Conservation (phyloP, 352 stramenopile genomes). For the Globisporangium emineosum region DNA sequence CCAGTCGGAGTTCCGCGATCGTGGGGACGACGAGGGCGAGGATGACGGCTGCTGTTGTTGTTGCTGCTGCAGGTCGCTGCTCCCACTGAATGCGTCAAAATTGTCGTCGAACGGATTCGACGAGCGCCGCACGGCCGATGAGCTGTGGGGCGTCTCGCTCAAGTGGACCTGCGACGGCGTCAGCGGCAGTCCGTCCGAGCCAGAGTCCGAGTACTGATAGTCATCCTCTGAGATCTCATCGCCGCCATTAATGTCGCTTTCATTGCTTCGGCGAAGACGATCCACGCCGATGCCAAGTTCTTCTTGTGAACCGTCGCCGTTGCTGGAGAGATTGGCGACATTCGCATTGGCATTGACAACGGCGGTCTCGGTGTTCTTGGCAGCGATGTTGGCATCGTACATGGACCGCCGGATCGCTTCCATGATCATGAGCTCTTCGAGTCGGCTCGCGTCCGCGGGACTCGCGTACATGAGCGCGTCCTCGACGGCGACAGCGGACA, state of each 20-base stretch:
- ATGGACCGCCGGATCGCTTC: conserved; percentile 82
- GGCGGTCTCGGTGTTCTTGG: conserved; percentile 21
- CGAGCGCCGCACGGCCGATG: conserved; percentile 1
- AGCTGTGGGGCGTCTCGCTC: neutral
- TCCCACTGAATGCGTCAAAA: conserved; percentile 1
- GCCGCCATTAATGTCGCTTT: neutral
- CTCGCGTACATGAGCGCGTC: conserved; percentile 34
- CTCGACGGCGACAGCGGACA: conserved; percentile 26
- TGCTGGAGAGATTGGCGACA: neutral
- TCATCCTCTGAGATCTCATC: conserved; percentile 6
- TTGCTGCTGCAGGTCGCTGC: neutral
- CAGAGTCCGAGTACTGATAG: conserved; percentile 1
- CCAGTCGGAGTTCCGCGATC: conserved; percentile 4
- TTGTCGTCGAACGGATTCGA: conserved; percentile 12
- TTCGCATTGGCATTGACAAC: neutral
- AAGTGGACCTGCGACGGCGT: conserved; percentile 11
- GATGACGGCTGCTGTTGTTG: neutral
- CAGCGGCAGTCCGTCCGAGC: neutral
- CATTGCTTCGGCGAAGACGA: neutral
- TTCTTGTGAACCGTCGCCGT: neutral
- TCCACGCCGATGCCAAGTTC: neutral
- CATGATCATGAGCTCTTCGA: conserved; percentile 83
- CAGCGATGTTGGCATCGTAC: conserved; percentile 42
- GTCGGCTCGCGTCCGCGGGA: conserved; percentile 44
- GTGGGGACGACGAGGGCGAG: neutral